phyloP scores from a whole-genome alignment of 495 filamentous ascomycete genomes.

The Pseudoneurospora amorphoporcata region DNA sequence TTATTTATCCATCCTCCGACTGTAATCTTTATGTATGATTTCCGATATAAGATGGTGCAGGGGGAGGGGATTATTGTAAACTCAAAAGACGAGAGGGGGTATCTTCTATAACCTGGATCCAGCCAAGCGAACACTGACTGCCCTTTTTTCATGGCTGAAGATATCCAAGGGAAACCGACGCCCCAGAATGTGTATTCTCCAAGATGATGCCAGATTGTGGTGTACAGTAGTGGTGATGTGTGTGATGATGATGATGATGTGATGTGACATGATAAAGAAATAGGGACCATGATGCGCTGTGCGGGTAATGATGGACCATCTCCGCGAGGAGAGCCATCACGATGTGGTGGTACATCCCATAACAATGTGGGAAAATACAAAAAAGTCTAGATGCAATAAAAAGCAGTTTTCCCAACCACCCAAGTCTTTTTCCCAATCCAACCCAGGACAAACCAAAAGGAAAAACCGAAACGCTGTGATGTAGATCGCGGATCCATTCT shows the following conservation, averaged over 20 bases:
- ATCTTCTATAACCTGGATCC: constrained; percentile 40
- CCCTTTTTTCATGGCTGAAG: constrained; percentile 15
- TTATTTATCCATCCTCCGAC: not conserved
- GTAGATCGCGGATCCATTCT: not conserved
- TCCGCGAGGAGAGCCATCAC: constrained; percentile 4
- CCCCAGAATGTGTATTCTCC: not conserved
- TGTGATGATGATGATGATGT: not conserved
- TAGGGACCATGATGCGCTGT: not conserved
- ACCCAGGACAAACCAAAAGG: constrained; percentile 14
- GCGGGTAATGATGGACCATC: not conserved
- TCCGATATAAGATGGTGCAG: not conserved
- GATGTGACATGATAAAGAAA: constrained; percentile 6
- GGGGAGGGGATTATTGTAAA: constrained; percentile 20
- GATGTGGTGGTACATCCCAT: constrained; percentile 3
- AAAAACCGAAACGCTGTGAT: constrained; percentile 4
- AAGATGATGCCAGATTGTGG: constrained; percentile 9
- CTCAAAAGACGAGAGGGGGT: constrained; percentile 28
- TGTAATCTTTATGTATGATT: not conserved
- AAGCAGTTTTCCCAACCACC: constrained; percentile 28
- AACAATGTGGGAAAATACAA: constrained; percentile 19
- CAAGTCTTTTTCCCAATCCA: constrained; percentile 25
- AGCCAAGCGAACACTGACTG: constrained; percentile 29
- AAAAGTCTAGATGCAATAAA: constrained; percentile 34
- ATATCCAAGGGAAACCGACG: not conserved
- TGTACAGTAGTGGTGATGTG: constrained; percentile 1